Conservation (phyloP, 345 rosid species). For the Salix exigua region DNA sequence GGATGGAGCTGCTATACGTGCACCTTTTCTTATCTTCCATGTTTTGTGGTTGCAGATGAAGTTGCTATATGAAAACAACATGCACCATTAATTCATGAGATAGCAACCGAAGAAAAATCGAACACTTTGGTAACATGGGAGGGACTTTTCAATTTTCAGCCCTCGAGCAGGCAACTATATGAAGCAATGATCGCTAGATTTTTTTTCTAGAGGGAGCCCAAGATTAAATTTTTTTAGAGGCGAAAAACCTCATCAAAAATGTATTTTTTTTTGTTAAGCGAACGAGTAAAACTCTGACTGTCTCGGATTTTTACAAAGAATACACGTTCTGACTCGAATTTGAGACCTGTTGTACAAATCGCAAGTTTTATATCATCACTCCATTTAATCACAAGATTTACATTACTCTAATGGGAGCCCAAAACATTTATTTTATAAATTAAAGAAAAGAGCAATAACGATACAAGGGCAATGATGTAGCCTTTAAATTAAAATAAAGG, state of each 20-base stretch:
- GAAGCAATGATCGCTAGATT: not conserved
- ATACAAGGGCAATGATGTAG: not conserved
- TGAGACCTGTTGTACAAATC: rapidly evolving
- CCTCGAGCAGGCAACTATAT: not conserved
- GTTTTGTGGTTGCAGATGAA: not conserved
- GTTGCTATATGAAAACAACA: not conserved
- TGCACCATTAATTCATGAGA: not conserved
- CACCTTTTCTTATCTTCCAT: not conserved
- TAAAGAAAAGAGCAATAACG: not conserved
- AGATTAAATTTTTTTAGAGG: not conserved
- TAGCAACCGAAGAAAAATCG: not conserved
- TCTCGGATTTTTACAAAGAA: rapidly evolving
- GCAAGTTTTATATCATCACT: rapidly evolving
- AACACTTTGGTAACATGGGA: not conserved
- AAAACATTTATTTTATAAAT: not conserved
- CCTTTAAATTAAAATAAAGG: not conserved
- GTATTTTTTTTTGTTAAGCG: no score
- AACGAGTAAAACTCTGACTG: no score
- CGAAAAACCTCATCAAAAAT: no score
- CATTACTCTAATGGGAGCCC: not conserved
- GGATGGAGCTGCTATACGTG: no score
- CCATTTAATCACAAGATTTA: not conserved
- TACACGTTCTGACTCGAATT: rapidly evolving
- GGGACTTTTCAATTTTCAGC: not conserved
- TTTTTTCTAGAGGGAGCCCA: not conserved